Evolutionary conservation across 1,139 yeast genomes (phyloP).

Genomic region (Sugiyamaella japonica): DNA sequence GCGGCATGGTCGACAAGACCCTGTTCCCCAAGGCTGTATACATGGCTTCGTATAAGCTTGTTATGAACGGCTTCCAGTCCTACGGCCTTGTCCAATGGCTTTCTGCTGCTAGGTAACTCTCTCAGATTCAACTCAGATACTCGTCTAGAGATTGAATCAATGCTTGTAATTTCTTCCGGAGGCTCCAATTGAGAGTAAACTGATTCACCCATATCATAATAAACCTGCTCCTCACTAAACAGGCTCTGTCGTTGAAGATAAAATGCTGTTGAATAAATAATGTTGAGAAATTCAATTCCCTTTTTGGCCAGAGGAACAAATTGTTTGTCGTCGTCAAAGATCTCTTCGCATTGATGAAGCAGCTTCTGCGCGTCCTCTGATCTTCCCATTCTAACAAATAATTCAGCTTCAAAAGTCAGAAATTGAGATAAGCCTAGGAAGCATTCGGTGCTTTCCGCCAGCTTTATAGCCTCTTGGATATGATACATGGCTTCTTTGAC

Average conservation of each 20-base stretch:
- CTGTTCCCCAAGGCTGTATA: slow-evolving; percentile 31
- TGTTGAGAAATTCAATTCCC: slow-evolving; percentile 28
- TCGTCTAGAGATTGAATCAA: slow-evolving; percentile 3
- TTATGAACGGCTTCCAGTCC: slow-evolving; percentile 30
- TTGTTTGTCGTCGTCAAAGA: slow-evolving; percentile 23
- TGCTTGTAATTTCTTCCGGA: neutral
- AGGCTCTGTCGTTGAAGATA: slow-evolving; percentile 29
- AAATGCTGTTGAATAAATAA: slow-evolving; percentile 31
- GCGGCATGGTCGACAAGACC: slow-evolving; percentile 28
- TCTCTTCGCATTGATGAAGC: slow-evolving; percentile 29
- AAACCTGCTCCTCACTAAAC: slow-evolving; percentile 30
- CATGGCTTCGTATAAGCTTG: slow-evolving; percentile 28
- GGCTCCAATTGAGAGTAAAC: slow-evolving; percentile 9
- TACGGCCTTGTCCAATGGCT: neutral
- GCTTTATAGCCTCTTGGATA: slow-evolving; percentile 29
- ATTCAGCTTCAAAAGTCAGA: slow-evolving; percentile 30
- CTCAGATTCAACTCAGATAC: slow-evolving; percentile 12
- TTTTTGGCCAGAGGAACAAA: slow-evolving; percentile 22
- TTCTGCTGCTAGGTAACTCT: slow-evolving; percentile 1
- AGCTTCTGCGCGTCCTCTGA: slow-evolving; percentile 27
- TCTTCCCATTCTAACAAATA: slow-evolving; percentile 29
- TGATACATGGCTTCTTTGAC: slow-evolving; percentile 30
- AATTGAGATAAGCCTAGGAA: slow-evolving; percentile 25
- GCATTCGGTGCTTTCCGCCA: slow-evolving; percentile 26
- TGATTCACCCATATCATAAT: slow-evolving; percentile 31